Base-by-base conservation (phyloP, 352 stramenopile genomes). In the Pythium coloratum region DNA sequence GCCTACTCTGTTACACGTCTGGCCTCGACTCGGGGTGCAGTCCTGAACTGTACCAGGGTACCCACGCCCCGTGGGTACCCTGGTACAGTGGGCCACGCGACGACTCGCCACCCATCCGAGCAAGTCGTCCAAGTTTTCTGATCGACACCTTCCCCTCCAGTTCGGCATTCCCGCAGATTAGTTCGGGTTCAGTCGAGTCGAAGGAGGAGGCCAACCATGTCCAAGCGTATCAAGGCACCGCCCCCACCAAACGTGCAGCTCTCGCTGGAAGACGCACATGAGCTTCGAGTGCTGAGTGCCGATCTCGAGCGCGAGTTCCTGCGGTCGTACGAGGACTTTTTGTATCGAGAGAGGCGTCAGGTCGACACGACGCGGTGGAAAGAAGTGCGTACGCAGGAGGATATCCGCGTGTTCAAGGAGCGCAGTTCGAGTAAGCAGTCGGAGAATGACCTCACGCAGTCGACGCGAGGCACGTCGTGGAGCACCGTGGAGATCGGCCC, bases 291-390 rank as follows among this genome's bases (percentile, higher is more conserved):
- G 51, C 56, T 70, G 24, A 70, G 50, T 51, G 8, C 7, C 49
- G 64, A 70, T 26, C 57, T 70, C n/a, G 64, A 70, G 64, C 62
- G 53, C 42, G 78, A 83, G 57, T 72, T 72, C 63, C 58, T 79
- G n/a, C 69, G 58, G 4, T 55, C 75, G 30, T 84, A 82, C 63
- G 78, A 84, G 53, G 70, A 78, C 16, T 73, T 82, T 24, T 44
- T 80, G 49, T 76, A 77, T 62, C 57, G 63, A 24, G 59, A 66
- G 42, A 49, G 67, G 20, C 68, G 67, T 28, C 46, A 59, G n/a
- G 54, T 86, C 8, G 74, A 86, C 56, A 53, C 57, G 2, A 49
- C 56, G 2, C 74, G 72, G 5, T 86, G 78, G 78, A 78, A 78
- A 47, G 58, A 72, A 49, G 28, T 70, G 55, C 55, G 55, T 7